phyloP scores from a whole-genome alignment of 2,329 filamentous ascomycete genomes.

The Chrysosporium keratinophilum region DNA sequence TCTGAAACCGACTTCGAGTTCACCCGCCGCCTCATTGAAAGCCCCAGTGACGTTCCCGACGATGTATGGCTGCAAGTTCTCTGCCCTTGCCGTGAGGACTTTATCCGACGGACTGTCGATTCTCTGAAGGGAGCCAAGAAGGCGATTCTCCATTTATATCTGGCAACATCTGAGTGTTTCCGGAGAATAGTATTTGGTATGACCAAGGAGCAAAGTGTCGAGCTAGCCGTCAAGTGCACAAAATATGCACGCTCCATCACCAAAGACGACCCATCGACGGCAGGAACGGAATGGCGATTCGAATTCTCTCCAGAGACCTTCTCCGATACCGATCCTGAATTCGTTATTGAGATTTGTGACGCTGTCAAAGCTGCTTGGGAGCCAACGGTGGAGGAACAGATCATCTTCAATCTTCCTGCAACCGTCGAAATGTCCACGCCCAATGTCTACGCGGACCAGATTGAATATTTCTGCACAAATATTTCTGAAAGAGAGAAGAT shows the following conservation, averaged over 20 bases:
- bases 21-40: conserved; percentile 74
- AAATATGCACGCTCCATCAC: conserved; percentile 81
- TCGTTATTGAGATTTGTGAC: conserved; percentile 71
- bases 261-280: conserved; percentile 55
- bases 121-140: conserved; percentile 83
- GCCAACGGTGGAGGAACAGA: conserved; percentile 63
- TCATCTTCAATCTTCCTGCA: conserved; percentile 95
- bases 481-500: conserved; percentile 79
- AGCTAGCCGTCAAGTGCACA: conserved; percentile 73
- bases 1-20: conserved; percentile 96
- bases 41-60: conserved; percentile 69
- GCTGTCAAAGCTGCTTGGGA: conserved; percentile 92
- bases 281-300: conserved; percentile 48
- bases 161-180: conserved; percentile 94
- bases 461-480: conserved; percentile 86
- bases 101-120: conserved; percentile 82
- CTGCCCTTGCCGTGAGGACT: conserved; percentile 79
- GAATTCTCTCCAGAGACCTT: conserved; percentile 54
- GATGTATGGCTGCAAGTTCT: conserved; percentile 90
- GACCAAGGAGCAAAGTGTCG: conserved; percentile 68
- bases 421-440: conserved; percentile 93
- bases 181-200: conserved; percentile 82
- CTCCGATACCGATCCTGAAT: conserved; percentile 80
- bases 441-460: conserved; percentile 91
- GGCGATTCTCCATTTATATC: conserved; percentile 88